Base-by-base conservation (phyloP, 257 asterid species). In the Primulina huaijiensis region DNA sequence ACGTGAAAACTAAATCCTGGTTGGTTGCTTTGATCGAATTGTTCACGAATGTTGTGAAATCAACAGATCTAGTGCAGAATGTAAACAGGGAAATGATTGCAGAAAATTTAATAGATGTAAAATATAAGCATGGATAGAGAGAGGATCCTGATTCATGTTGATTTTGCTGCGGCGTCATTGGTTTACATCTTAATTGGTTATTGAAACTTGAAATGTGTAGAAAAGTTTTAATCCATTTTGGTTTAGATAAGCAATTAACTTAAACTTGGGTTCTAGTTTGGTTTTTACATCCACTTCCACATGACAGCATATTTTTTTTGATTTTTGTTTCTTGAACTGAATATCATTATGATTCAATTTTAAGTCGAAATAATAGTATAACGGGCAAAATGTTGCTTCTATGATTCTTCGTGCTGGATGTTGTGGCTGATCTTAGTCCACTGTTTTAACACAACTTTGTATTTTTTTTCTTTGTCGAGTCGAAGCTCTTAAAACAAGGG, bases 281-380 rank as follows among this genome's bases (percentile, higher is more conserved):
- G 21, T 50, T 50, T 16, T 16, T 16, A 43, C 57, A 50, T 5
- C 57, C 57, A 14, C 8, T 50, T 17, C 57, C 57, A 16, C 57
- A 16, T 16, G 64, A 25, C 53, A 10, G 8, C 63, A 19, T 33
- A 27, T 12, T 33, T 30, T 35, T n/a, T 20, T 60, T 60, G 17
- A 58, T 65, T 53, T 60, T 40, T 35, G 67, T 70, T 17, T 34
- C 65, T 23, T 23, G 73, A 69, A 53, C 29, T 58, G 40, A 57
- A 31, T 37, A 50, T 14, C 53, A 43, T 11, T 43, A 4, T 16
- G 8, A 46, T 16, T 50, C 57, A 50, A 17, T 16, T 17, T 5
- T 46, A 1, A 46, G 20, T 20, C 3, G 9, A 50, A 50, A 17
- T 16, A 14, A 5, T 50, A 16, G 8, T 5, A 16, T 16, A 21